These are phyloP conservation scores for Thecaphora thlaspeos DNA, from an alignment of 1,284 basidiomycete genomes.

Conservation along the genomic window DNA sequence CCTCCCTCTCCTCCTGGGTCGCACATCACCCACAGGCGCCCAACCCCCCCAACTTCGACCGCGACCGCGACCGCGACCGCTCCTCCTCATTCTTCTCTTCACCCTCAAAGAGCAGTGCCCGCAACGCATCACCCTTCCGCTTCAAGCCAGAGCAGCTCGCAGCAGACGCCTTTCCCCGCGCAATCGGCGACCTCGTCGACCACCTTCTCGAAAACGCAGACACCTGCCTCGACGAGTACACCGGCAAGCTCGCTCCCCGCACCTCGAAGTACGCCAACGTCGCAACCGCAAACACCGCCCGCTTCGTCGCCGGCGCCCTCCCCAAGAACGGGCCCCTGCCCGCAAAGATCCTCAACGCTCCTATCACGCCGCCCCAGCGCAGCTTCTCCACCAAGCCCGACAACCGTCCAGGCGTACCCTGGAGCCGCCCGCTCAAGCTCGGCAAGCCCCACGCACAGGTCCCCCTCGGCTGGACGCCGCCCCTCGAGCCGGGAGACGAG, in stretches of 20 bases:
- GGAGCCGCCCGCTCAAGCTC: constrained; percentile 37
- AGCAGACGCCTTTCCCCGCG: constrained; percentile 74
- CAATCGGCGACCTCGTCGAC: constrained; percentile 80
- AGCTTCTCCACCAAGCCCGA: constrained; percentile 49
- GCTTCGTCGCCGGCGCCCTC: constrained; percentile 8
- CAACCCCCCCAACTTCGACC: constrained; percentile 10
- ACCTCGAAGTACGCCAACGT: constrained; percentile 15
- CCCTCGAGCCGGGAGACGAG: constrained; percentile 4
- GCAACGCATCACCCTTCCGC: constrained; percentile 21
- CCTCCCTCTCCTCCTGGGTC: constrained; percentile 31
- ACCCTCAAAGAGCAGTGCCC: too few relatives aligned
- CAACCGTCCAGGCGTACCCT: constrained; percentile 35
- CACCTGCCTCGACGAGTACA: constrained; percentile 73
- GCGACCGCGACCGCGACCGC: background rate
- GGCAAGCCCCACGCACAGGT: constrained; percentile 53
- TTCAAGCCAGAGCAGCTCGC: constrained; percentile 60
- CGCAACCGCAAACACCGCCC: constrained; percentile 2
- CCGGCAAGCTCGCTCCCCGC: constrained; percentile 70
- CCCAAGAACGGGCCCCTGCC: constrained; percentile 44
- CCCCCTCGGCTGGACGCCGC: constrained; percentile 23
- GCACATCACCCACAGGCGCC: constrained; percentile 21
- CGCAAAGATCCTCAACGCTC: constrained; percentile 42
- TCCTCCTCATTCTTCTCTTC: constrained; percentile 7
- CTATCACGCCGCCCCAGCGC: constrained; percentile 50
- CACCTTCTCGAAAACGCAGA: constrained; percentile 80